Evolutionary conservation across 2,329 filamentous ascomycete genomes (phyloP).

Genomic region (Xenosphaeropsis pyriputrescens): DNA sequence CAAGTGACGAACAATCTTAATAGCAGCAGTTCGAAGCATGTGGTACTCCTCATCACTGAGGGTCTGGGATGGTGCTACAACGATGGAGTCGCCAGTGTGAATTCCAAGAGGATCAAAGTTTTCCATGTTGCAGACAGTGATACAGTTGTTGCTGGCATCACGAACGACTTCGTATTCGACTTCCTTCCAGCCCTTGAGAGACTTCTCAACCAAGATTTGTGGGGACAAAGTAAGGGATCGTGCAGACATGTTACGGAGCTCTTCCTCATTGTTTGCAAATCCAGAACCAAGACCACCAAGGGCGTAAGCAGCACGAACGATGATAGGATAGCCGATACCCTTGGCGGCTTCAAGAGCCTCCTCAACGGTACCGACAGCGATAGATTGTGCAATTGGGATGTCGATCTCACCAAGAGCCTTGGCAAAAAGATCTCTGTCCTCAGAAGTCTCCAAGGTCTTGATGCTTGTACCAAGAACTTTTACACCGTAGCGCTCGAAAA

Average conservation of each 20-base stretch:
- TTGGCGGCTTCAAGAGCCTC: conserved; percentile 82
- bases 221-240: conserved; percentile 86
- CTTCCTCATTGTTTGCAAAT: conserved; percentile 87
- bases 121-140: conserved; percentile 98
- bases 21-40: conserved; percentile 94
- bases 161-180: conserved; percentile 97
- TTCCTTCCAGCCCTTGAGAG: conserved; percentile 98
- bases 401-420: conserved; percentile 94
- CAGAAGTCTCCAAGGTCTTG: conserved; percentile 82
- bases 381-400: conserved; percentile 93
- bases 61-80: conserved; percentile 93
- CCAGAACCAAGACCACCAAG: conserved; percentile 92
- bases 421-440: conserved; percentile 91
- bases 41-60: conserved; percentile 98
- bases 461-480: conserved; percentile 93
- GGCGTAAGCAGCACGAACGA: conserved; percentile 92
- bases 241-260: conserved; percentile 85
- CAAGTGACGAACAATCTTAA: conserved; percentile 95
- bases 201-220: conserved; percentile 96
- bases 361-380: conserved; percentile 81
- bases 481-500: conserved; percentile 90
- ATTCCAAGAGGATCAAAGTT: conserved; percentile 97
- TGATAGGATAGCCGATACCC: conserved; percentile 88
- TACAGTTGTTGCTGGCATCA: conserved; percentile 96
- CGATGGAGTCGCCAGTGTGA: conserved; percentile 97